phyloP scores from a whole-genome alignment of 805 yeast genomes.

The Blastobotrys parvus region DNA sequence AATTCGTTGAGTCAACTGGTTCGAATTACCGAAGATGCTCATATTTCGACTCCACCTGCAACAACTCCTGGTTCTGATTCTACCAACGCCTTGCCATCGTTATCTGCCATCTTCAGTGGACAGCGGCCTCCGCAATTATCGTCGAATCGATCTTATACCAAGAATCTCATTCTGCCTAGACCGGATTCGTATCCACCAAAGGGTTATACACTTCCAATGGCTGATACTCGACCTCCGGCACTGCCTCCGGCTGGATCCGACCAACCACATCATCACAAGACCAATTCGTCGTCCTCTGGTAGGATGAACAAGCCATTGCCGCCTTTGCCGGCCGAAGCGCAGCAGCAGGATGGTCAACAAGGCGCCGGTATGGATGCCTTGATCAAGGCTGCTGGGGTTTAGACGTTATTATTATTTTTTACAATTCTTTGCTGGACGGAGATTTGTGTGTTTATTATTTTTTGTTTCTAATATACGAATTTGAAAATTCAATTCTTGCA shows the following conservation, averaged over 20 bases:
- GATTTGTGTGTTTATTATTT: too few relatives aligned
- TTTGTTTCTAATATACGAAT: too few relatives aligned
- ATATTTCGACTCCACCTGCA: conserved; percentile 14
- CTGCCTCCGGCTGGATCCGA: conserved; percentile 17
- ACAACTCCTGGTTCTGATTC: neutral
- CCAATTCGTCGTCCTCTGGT: conserved; percentile 5
- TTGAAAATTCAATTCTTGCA: too few relatives aligned
- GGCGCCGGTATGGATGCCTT: conserved; percentile 23
- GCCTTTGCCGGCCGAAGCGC: conserved; percentile 20
- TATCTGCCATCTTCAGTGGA: neutral
- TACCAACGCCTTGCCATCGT: neutral
- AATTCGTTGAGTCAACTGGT: conserved; percentile 20
- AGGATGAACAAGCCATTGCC: conserved; percentile 20
- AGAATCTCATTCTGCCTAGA: conserved; percentile 22
- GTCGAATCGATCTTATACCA: conserved; percentile 22
- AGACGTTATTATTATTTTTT: too few relatives aligned
- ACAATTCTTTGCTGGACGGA: too few relatives aligned
- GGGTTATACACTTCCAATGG: conserved; percentile 18
- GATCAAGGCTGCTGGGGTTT: conserved; percentile 24
- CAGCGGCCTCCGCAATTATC: conserved; percentile 20
- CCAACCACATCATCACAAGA: conserved; percentile 6
- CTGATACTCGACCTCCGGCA: conserved; percentile 20
- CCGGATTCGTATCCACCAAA: conserved; percentile 23
- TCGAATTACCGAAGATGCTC: conserved; percentile 18
- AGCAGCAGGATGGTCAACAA: neutral